Percentiles rank a stretch among this genome's conserved stretches.
phyloP scores from a whole-genome alignment of 495 filamentous ascomycete species.

The Podospora anserina region DNA sequence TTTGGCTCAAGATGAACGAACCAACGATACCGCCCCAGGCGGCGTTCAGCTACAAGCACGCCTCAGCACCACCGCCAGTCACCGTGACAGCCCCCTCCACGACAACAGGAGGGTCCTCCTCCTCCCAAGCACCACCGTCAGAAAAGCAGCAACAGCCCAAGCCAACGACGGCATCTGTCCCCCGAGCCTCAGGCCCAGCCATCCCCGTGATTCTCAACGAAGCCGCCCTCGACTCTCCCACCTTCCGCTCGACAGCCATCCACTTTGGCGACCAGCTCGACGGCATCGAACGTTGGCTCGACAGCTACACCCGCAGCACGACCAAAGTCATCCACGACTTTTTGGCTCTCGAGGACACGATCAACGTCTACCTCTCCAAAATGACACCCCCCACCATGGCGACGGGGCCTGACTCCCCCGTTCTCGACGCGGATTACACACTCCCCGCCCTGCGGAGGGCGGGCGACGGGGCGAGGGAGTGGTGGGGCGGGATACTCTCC shows the following conservation, averaged over 20 bases:
- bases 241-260: constrained; percentile 81
- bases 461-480: constrained; percentile 79
- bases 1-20: constrained; percentile 12
- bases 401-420: constrained; percentile 64
- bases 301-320: constrained; percentile 74
- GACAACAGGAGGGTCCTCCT: neutral
- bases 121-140: neutral
- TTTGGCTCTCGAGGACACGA: constrained; percentile 60
- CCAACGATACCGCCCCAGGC: constrained; percentile 18
- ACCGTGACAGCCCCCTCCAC: constrained; percentile 1
- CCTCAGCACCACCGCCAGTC: constrained; percentile 6
- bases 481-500: constrained; percentile 73
- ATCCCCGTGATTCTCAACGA: constrained; percentile 87
- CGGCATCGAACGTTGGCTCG: constrained; percentile 87
- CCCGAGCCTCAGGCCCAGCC: constrained; percentile 29
- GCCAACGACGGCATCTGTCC: neutral
- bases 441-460: constrained; percentile 78
- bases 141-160: constrained; percentile 10
- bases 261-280: constrained; percentile 95
- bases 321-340: constrained; percentile 75
- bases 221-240: constrained; percentile 92
- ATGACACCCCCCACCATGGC: constrained; percentile 68
- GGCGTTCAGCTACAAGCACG: constrained; percentile 9
- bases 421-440: constrained; percentile 94
- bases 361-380: constrained; percentile 71